Evolutionary conservation across 1,139 yeast genomes (phyloP).

Genomic region (Geotrichum candidum): DNA sequence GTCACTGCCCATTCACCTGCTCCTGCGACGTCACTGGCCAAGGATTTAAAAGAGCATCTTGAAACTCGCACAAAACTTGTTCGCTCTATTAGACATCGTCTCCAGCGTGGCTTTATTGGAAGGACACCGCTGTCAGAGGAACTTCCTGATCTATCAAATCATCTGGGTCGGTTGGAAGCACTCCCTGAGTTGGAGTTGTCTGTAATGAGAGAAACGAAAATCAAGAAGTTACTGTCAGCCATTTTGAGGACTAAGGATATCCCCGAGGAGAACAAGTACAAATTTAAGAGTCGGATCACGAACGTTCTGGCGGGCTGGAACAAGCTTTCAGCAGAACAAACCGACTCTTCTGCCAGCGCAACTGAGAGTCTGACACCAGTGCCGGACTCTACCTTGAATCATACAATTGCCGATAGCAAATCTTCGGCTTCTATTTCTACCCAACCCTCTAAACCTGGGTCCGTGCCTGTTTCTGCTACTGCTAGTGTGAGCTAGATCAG

Average conservation of each 20-base stretch:
- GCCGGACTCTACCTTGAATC: neutral
- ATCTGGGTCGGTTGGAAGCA: conserved; percentile 29
- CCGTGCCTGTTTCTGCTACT: conserved; percentile 1
- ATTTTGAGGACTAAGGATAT: conserved; percentile 26
- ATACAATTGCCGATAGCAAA: neutral
- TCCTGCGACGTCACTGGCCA: conserved; percentile 17
- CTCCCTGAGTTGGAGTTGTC: conserved; percentile 34
- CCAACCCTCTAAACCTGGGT: neutral
- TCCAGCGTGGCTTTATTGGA: conserved; percentile 33
- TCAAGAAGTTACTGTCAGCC: conserved; percentile 33
- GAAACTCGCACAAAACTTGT: conserved; percentile 26
- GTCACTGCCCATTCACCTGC: conserved; percentile 5
- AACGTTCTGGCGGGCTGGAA: conserved; percentile 31
- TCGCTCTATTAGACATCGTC: conserved; percentile 28
- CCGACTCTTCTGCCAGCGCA: conserved; percentile 2
- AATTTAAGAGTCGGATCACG: conserved; percentile 27
- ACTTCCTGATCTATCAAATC: conserved; percentile 24
- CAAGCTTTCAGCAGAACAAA: neutral
- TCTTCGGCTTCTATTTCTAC: neutral
- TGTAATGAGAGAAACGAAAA: conserved; percentile 34
- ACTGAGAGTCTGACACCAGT: neutral
- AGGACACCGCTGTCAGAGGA: conserved; percentile 25
- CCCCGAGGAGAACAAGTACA: conserved; percentile 28
- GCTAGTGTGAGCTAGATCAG: neutral
- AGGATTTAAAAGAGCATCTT: conserved; percentile 23